phyloP scores from a whole-genome alignment of 75 land plant species.

The Cryptomeria japonica region DNA sequence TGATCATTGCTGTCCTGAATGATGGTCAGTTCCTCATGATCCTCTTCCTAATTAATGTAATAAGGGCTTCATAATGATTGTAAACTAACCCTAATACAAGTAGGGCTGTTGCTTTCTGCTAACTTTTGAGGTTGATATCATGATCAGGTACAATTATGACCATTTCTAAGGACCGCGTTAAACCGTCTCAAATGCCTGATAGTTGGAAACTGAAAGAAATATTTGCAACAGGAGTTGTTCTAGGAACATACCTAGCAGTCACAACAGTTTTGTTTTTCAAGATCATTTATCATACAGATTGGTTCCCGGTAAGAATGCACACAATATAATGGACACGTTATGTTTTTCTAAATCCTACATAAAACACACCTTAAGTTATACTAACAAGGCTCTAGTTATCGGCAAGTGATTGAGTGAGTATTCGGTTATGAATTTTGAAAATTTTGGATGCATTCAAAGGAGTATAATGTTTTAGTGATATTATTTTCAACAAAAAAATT shows the following conservation, averaged over 20 bases:
- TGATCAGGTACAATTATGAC: constrained; percentile 63
- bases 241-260: constrained; percentile 48
- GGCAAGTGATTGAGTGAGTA: no score
- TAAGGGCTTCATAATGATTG: not conserved
- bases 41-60: not conserved
- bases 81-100: not conserved
- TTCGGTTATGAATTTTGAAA: no score
- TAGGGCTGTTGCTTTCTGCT: not conserved
- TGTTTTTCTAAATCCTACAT: not conserved
- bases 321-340: not conserved
- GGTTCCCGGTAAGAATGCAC: constrained; percentile 31
- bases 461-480: not conserved
- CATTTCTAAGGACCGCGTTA: constrained; percentile 60
- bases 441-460: not conserved
- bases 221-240: constrained; percentile 48
- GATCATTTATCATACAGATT: constrained; percentile 25
- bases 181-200: constrained; percentile 56
- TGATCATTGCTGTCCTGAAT: constrained; percentile 78
- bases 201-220: constrained; percentile 56
- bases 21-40: constrained; percentile 35
- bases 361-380: not conserved
- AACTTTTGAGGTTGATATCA: not conserved
- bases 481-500: not conserved
- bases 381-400: no score
- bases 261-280: constrained; percentile 56